Percentiles rank a stretch among this genome's conserved stretches.
phyloP scores from a whole-genome alignment of 148 eudicot species.

The Vaccinium vitisidaea region DNA sequence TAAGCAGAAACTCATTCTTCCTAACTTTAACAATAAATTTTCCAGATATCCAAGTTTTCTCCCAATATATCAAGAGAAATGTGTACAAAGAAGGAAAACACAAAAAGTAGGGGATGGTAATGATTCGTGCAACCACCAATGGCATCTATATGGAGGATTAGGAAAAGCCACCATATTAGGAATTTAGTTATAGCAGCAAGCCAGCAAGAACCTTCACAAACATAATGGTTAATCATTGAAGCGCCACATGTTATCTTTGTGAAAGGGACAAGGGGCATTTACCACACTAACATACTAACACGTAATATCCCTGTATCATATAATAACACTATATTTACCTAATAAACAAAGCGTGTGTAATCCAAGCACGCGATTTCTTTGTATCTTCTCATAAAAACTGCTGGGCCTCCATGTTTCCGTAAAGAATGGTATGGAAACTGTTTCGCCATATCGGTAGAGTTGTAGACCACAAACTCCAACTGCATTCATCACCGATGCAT shows the following conservation, averaged over 20 bases:
- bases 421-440: constrained; percentile 88
- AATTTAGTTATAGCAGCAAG: constrained; percentile 1
- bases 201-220: constrained; percentile 12
- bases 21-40: neutral
- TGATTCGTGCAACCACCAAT: neutral
- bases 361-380: constrained; percentile 67
- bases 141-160: constrained; percentile 8
- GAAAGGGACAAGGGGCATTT: neutral
- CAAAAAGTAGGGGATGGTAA: neutral
- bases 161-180: neutral
- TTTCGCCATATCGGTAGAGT: constrained; percentile 91
- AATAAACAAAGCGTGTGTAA: constrained; percentile 89
- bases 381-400: constrained; percentile 87
- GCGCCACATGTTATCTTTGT: neutral
- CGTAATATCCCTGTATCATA: neutral
- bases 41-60: neutral
- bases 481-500: constrained; percentile 93
- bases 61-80: neutral
- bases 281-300: neutral
- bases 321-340: constrained; percentile 39
- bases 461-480: constrained; percentile 91
- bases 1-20: neutral
- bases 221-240: neutral
- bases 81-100: neutral
- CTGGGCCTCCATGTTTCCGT: constrained; percentile 95